Conservation (phyloP, 2,329 filamentous ascomycete genomes). For the Drechmeria coniospora region DNA sequence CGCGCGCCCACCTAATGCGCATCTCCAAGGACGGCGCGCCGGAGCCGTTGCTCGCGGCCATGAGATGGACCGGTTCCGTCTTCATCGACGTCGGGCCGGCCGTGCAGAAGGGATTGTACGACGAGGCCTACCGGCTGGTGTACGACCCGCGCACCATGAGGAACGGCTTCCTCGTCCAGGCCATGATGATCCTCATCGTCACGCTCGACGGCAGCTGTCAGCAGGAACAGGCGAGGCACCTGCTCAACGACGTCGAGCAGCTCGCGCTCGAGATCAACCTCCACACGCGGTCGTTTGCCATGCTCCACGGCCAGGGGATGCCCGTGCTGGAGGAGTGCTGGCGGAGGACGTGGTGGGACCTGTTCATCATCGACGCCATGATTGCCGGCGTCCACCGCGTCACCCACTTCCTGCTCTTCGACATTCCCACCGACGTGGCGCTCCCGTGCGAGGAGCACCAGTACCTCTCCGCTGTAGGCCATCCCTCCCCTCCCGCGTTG, state of each 20-base stretch:
- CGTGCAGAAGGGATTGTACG: slow-evolving; percentile 31
- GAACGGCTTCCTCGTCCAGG: slow-evolving; percentile 57
- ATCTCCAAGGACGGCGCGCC: slow-evolving; percentile 31
- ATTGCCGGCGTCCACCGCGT: slow-evolving; percentile 64
- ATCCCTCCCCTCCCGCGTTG: not conserved
- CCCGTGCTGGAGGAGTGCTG: slow-evolving; percentile 65
- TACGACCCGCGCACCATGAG: slow-evolving; percentile 30
- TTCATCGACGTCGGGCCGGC: slow-evolving; percentile 33
- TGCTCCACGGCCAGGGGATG: slow-evolving; percentile 45
- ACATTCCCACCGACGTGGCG: slow-evolving; percentile 50
- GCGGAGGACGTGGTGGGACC: slow-evolving; percentile 82
- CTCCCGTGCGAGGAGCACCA: slow-evolving; percentile 76
- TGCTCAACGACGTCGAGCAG: slow-evolving; percentile 52
- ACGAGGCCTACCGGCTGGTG: slow-evolving; percentile 39
- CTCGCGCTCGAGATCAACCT: slow-evolving; percentile 64
- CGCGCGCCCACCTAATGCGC: slow-evolving; percentile 32
- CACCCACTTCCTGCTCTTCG: slow-evolving; percentile 54
- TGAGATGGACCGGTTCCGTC: slow-evolving; percentile 40
- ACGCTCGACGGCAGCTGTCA: slow-evolving; percentile 64
- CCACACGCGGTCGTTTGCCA: slow-evolving; percentile 53
- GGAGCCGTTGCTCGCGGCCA: slow-evolving; percentile 34
- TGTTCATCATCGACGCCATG: slow-evolving; percentile 70
- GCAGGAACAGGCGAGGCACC: slow-evolving; percentile 49
- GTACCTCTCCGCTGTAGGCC: slow-evolving; percentile 35
- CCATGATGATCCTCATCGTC: slow-evolving; percentile 61